Evolutionary conservation across 192 early-diverging fungal species (phyloP), one percentile per base, ranked within the genome.

Genomic region (Diversispora epigaea): DNA sequence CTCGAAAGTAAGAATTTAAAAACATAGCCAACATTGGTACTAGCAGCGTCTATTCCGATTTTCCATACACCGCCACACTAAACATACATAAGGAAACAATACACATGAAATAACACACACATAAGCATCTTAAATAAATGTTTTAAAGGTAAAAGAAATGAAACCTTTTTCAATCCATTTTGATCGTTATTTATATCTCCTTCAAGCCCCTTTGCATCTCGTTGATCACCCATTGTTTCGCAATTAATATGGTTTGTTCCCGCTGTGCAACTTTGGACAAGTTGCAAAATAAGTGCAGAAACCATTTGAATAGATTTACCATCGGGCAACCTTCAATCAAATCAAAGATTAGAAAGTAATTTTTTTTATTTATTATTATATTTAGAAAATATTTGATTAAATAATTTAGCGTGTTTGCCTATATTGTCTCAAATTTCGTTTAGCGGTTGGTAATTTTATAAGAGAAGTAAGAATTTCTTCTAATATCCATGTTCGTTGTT

Each of bases 381-480:
- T 12, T 50, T 50, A 50, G 14, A 50, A 54, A 54, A 17, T 54
- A 54, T 17, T 54, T 54, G n/a, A 14, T 54, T 54, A 11, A 17
- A 4, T 54, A 11, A 17, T 17, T 17, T 54, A 54, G n/a, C 50
- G n/a, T 54, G n/a, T 12, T 11, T 55, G 65, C 73, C 73, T 75
- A 52, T 65, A 75, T 65, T 75, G 73, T 43, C 73, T 54, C 46
- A 75, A 43, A 65, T 75, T 75, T 39, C 73, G 45, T 45, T 75
- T 75, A 32, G 62, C 49, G 14, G 73, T 75, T 6, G 90, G 86
- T n/a, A 94, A 77, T 66, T 89, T 90, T 61, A 91, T 86, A 11
- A 95, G 72, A 32, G 89, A 88, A 0, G 87, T 87, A 15, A 93
- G 82, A n/a, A 94, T 90, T 69, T 97, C 95, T 67, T 94, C 95